Percentiles rank a stretch among this genome's conserved stretches.
phyloP scores from a whole-genome alignment of 1,284 basidiomycete species.

The Pterula multifida region DNA sequence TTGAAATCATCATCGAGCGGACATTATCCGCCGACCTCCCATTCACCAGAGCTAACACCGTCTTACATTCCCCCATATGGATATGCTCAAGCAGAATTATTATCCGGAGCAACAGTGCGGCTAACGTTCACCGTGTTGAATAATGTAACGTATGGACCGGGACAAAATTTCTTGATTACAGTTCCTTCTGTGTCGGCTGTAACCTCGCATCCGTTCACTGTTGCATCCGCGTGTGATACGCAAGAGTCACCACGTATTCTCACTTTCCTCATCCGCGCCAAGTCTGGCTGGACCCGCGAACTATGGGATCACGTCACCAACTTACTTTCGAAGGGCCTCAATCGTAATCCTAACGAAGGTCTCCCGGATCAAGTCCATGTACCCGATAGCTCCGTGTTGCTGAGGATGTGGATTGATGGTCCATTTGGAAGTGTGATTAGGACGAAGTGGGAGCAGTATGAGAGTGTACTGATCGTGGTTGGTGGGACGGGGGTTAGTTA shows the following conservation, averaged over 20 bases:
- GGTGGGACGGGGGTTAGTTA: constrained; percentile 79
- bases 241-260: constrained; percentile 40
- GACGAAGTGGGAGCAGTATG: constrained; percentile 53
- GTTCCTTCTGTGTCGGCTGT: constrained; percentile 59
- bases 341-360: constrained; percentile 21
- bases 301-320: constrained; percentile 49
- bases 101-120: constrained; percentile 71
- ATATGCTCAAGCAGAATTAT: constrained; percentile 65
- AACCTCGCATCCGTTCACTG: constrained; percentile 77
- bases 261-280: constrained; percentile 65
- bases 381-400: constrained; percentile 39
- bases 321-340: constrained; percentile 19
- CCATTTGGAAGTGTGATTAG: constrained; percentile 70
- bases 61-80: constrained; percentile 46
- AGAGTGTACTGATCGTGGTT: constrained; percentile 58
- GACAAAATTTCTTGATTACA: constrained; percentile 69
- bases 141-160: constrained; percentile 61
- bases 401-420: constrained; percentile 63
- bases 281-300: constrained; percentile 66
- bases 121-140: constrained; percentile 56
- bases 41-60: constrained; percentile 4
- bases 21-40: not conserved
- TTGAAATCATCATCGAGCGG: not conserved
- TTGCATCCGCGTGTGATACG: constrained; percentile 55
- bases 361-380: constrained; percentile 17